These are phyloP conservation scores for Carex myosuroides DNA, from an alignment of 176 grass and related monocot genomes.

Conservation along the genomic window DNA sequence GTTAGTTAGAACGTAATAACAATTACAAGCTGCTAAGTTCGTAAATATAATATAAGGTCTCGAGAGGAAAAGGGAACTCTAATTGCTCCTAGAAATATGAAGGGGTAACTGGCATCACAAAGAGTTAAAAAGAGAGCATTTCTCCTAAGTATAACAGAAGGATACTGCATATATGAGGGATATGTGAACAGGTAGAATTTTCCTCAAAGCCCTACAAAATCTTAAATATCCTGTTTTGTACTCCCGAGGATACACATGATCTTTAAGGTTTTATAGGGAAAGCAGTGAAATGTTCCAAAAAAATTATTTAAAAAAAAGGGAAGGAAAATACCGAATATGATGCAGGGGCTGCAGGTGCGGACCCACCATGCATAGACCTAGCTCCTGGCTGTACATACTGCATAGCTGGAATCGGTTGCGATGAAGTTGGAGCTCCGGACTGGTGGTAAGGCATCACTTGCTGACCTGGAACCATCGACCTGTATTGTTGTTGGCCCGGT, in stretches of 20 bases:
- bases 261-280: background rate
- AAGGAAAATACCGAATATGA: constrained; percentile 58
- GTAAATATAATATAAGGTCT: background rate
- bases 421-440: constrained; percentile 38
- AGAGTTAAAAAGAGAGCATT: background rate
- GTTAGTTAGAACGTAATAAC: background rate
- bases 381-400: constrained; percentile 37
- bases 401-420: constrained; percentile 56
- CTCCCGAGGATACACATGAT: background rate
- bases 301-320: background rate
- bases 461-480: constrained; percentile 46
- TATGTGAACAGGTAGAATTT: background rate
- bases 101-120: background rate
- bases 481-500: constrained; percentile 47
- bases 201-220: background rate
- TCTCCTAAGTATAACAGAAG: background rate
- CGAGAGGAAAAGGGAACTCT: background rate
- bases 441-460: constrained; percentile 55
- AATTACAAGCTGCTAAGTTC: background rate
- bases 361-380: constrained; percentile 60
- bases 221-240: background rate
- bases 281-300: background rate
- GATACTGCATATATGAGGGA: background rate
- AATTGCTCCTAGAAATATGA: background rate
- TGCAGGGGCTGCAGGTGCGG: constrained; percentile 40